phyloP scores from a whole-genome alignment of 148 eudicot species.

The Rhododendron griersonianum region DNA sequence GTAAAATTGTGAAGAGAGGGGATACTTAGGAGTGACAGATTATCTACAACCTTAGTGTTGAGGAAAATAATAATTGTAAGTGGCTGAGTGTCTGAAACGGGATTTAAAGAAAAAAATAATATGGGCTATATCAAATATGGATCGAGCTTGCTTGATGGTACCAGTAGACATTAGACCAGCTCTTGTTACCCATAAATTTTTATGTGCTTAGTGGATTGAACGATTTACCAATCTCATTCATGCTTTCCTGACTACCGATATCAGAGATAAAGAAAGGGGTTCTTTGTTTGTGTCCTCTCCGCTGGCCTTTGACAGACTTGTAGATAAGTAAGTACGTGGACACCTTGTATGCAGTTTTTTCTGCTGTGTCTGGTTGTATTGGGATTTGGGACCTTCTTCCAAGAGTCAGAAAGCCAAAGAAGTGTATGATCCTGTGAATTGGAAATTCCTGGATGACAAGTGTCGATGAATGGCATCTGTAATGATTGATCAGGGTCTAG shows the following conservation, averaged over 20 bases:
- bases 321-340: not conserved
- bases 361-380: not conserved
- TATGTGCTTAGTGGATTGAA: not conserved
- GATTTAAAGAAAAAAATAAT: not conserved
- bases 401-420: not conserved
- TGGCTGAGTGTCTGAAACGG: not conserved
- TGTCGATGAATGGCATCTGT: not conserved
- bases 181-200: not conserved
- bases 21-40: not conserved
- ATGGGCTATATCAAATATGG: not conserved
- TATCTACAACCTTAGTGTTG: not conserved
- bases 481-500: not conserved
- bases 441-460: not conserved
- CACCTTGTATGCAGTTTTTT: not conserved
- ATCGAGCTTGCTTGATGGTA: not conserved
- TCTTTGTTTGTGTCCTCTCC: not conserved
- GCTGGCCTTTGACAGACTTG: not conserved
- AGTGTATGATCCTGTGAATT: not conserved
- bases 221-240: not conserved
- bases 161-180: not conserved
- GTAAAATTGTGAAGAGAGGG: not conserved
- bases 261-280: not conserved
- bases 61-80: not conserved
- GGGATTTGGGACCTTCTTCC: not conserved
- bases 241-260: not conserved